Conservation (phyloP, 331 rosid species). For the Quercus tomentella region DNA sequence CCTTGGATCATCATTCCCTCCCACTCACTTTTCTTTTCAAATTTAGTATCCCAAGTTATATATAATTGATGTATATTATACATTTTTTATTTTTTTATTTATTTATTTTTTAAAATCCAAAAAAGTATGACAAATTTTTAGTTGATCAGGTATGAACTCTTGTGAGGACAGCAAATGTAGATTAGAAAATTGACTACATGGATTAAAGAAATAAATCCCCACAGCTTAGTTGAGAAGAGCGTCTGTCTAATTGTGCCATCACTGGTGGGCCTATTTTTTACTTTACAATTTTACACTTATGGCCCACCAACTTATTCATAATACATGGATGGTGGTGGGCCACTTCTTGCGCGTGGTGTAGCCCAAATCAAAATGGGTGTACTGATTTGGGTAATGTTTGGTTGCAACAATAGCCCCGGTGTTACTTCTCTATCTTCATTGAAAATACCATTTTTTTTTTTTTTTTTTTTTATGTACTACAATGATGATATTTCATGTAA, state of each 20-base stretch:
- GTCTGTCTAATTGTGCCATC: constrained; percentile 11
- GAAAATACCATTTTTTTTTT: too few species aligned
- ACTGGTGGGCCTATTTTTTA: constrained; percentile 1
- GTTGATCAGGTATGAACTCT: neutral
- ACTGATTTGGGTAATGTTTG: constrained; percentile 10
- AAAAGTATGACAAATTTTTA: neutral
- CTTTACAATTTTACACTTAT: neutral
- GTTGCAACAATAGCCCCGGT: neutral
- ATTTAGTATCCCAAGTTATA: constrained; percentile 34
- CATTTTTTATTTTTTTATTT: too few species aligned
- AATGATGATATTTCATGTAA: neutral
- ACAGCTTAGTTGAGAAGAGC: constrained; percentile 22
- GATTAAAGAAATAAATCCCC: neutral
- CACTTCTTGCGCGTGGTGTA: constrained; percentile 34
- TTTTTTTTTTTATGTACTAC: neutral
- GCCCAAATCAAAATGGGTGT: constrained; percentile 30
- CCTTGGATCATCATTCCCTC: constrained; percentile 58
- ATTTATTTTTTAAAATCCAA: neutral
- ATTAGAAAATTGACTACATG: neutral
- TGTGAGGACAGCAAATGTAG: neutral
- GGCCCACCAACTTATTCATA: constrained; percentile 19
- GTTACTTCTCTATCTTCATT: too few species aligned
- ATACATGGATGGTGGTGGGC: constrained; percentile 21
- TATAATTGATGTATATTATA: neutral
- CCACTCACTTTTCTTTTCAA: constrained; percentile 24